Conservation (phyloP, 345 rosid genomes). For the Ceriops decandra region DNA sequence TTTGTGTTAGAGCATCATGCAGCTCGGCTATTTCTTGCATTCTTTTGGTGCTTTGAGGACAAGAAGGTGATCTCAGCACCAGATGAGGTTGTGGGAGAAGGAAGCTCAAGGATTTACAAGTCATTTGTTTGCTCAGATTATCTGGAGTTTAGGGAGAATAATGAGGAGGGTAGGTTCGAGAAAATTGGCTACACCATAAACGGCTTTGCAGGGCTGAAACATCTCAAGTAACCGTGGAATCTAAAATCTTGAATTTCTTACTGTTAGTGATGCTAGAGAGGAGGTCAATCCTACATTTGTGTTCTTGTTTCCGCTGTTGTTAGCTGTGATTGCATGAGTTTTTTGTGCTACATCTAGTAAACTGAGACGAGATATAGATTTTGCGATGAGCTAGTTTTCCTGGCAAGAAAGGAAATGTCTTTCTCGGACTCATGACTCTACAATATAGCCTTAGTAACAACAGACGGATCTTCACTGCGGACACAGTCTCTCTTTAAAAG, state of each 20-base stretch:
- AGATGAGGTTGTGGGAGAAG: slow-evolving; percentile 49
- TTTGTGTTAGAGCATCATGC: slow-evolving; percentile 44
- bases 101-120: slow-evolving; percentile 38
- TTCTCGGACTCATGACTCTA: too few species aligned
- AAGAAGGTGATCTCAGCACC: slow-evolving; percentile 59
- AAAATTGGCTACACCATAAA: slow-evolving; percentile 53
- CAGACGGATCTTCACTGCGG: too few species aligned
- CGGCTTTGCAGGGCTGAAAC: slow-evolving; percentile 57
- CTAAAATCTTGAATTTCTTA: not conserved
- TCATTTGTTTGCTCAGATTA: slow-evolving; percentile 59
- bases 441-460: too few species aligned
- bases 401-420: not conserved
- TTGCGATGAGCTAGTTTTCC: not conserved
- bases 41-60: slow-evolving; percentile 69
- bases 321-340: not conserved
- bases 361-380: not conserved
- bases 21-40: slow-evolving; percentile 59
- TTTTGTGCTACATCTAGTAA: not conserved
- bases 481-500: too few species aligned
- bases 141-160: slow-evolving; percentile 54
- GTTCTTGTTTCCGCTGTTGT: not conserved
- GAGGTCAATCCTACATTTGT: too few species aligned
- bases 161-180: slow-evolving; percentile 64
- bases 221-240: not conserved
- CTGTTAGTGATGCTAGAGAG: too few species aligned